Base-by-base conservation (phyloP, 805 yeast species). In the Wickerhamomyces queroliae region DNA sequence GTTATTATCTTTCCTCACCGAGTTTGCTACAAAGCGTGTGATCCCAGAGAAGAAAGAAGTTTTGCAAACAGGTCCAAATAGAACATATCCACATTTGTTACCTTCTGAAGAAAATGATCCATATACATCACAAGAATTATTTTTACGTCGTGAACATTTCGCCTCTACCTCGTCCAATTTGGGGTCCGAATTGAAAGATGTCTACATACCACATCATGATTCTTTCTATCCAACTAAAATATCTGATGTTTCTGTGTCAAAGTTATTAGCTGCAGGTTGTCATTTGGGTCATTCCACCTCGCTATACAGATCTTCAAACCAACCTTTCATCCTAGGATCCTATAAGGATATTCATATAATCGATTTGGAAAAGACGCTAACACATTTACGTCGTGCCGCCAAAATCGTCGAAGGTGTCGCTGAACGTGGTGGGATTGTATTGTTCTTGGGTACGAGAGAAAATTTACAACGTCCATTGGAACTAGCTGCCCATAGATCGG, bases 281-380 rank as follows among this genome's bases (percentile, higher is more conserved):
- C 99, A 93, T 61, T 67, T 93, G 49, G 99, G 99, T 22, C 97
- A 91, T 52, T 74, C 95, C n/a, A 82, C 78, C 26, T 69, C 83
- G 3, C 67, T 82, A 45, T 83, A 81, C 77, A 78, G 95, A 50
- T 79, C 89, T 9, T 73, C 83, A 21, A 86, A 90, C 37, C 91
- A 89, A 61, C 90, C 95, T 10, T 93, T 72, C 59, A 74, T 91
- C 33, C 83, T 83, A 55, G 99, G 98, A 40, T 83, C 76, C 47
- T 88, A 93, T 53, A 81, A 87, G 44, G 96, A 89, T n/a, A 72
- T 93, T 41, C 95, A 89, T 60, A 76, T 93, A 38, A 90, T 93
- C 50, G 96, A 91, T 60, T 69, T 90, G 50, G 91, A 91, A 49
- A 80, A 85, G 63, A 93, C 99, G 1, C 56, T 88, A 27, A 61